Percentiles rank a stretch among this genome's conserved stretches.
Evolutionary conservation across 2,329 filamentous ascomycete species (phyloP).

Genomic region (Colletotrichum destructivum): DNA sequence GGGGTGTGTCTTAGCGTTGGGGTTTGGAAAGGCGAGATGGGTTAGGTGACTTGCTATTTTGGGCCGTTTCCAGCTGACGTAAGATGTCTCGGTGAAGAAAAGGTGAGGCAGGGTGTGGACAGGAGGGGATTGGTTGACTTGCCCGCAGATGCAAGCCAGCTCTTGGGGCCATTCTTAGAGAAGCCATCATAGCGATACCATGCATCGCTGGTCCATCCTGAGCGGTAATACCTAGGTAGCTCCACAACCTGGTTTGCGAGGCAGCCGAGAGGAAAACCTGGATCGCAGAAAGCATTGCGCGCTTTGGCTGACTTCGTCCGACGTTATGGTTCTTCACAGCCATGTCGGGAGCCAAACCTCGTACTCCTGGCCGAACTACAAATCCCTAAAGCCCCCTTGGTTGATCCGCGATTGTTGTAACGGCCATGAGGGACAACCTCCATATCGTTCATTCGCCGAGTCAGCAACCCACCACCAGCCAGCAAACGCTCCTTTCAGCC

Average conservation of each 20-base stretch:
- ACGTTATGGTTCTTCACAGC: background rate
- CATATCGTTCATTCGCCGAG: background rate
- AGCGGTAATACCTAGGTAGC: too few relatives aligned
- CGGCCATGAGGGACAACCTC: background rate
- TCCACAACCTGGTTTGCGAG: background rate
- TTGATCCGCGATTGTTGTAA: background rate
- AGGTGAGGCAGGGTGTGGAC: background rate
- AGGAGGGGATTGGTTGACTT: background rate
- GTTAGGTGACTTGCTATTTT: conserved; percentile 34
- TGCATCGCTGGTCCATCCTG: too few relatives aligned
- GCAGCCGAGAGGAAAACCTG: too few relatives aligned
- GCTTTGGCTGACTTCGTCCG: background rate
- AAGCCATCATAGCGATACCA: background rate
- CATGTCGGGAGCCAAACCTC: background rate
- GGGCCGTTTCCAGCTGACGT: conserved; percentile 14
- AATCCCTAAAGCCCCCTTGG: background rate
- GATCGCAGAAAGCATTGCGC: background rate
- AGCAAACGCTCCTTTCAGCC: conserved; percentile 14
- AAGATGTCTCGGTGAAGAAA: background rate
- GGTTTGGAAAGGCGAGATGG: conserved; percentile 15
- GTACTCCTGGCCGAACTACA: background rate
- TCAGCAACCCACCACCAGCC: background rate
- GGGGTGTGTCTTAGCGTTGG: conserved; percentile 23
- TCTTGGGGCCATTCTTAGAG: background rate
- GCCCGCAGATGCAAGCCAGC: too few relatives aligned